Percentiles rank a stretch among this genome's conserved stretches.
phyloP scores from a whole-genome alignment of 164 flowering plant species.

The Magnolia kwangsiensis region DNA sequence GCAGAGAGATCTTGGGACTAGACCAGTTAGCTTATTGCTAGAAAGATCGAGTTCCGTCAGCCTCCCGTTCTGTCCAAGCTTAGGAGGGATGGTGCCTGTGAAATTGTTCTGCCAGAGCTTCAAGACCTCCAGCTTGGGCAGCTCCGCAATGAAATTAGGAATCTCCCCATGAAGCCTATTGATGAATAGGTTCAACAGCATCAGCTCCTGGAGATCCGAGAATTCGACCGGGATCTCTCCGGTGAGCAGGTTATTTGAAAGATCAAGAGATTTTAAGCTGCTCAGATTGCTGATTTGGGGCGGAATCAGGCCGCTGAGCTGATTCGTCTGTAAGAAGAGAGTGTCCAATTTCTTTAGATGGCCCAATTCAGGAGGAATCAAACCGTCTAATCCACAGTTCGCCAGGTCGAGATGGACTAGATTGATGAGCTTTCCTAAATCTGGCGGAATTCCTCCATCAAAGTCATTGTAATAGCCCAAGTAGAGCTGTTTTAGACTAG shows the following conservation, averaged over 20 bases:
- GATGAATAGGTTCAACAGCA: conserved; percentile 40
- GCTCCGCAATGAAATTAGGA: conserved; percentile 45
- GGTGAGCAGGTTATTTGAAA: conserved; percentile 53
- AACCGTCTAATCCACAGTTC: conserved; percentile 48
- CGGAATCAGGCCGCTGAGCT: conserved; percentile 50
- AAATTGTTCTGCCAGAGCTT: conserved; percentile 68
- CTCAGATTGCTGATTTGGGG: conserved; percentile 45
- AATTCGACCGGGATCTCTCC: conserved; percentile 62
- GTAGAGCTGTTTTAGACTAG: conserved; percentile 40
- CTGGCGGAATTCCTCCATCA: conserved; percentile 52
- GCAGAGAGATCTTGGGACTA: conserved; percentile 46
- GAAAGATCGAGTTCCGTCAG: conserved; percentile 51
- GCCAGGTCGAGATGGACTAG: conserved; percentile 52
- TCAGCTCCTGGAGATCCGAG: conserved; percentile 35
- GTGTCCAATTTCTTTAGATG: conserved; percentile 50
- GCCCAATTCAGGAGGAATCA: conserved; percentile 55
- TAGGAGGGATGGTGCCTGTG: conserved; percentile 34
- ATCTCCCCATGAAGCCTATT: conserved; percentile 53
- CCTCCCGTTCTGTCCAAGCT: conserved; percentile 31
- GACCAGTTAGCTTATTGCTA: conserved; percentile 57
- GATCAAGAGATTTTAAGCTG: conserved; percentile 50
- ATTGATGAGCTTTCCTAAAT: conserved; percentile 49
- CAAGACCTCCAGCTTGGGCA: conserved; percentile 55
- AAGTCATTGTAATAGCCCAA: conserved; percentile 61
- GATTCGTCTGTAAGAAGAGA: conserved; percentile 54